Percentiles rank a stretch among this genome's conserved stretches.
Conservation (phyloP, 352 stramenopile species). For the Globisporangium radiosum region DNA sequence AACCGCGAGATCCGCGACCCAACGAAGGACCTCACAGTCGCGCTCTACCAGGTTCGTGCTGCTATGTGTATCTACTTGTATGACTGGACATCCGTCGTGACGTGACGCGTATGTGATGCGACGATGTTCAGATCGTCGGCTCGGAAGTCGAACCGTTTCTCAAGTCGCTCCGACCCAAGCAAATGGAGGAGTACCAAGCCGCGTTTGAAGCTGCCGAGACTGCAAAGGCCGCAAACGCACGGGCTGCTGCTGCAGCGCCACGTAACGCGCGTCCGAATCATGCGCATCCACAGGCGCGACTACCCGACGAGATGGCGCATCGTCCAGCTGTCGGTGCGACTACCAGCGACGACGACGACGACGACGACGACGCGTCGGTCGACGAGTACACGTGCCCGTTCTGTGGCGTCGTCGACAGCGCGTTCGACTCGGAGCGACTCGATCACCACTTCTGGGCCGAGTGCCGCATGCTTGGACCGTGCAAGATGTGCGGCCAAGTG, state of each 20-base stretch:
- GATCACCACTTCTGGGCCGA: conserved; percentile 92
- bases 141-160: conserved; percentile 71
- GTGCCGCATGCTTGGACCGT: conserved; percentile 89
- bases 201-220: conserved; percentile 73
- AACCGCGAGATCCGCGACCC: conserved; percentile 85
- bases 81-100: no score
- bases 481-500: conserved; percentile 90
- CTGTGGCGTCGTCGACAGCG: conserved; percentile 80
- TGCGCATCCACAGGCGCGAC: conserved; percentile 10
- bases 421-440: conserved; percentile 85
- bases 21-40: conserved; percentile 83
- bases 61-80: neutral
- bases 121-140: conserved; percentile 27
- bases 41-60: conserved; percentile 48
- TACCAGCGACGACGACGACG: conserved; percentile 19
- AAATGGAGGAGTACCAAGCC: conserved; percentile 87
- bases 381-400: conserved; percentile 90
- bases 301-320: conserved; percentile 18
- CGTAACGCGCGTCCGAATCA: conserved; percentile 1
- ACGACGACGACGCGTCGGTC: conserved; percentile 69
- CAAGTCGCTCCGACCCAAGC: conserved; percentile 81
- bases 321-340: conserved; percentile 21
- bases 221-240: conserved; percentile 23
- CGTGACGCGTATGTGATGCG: neutral
- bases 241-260: conserved; percentile 9